Evolutionary conservation across 129 eudicot genomes (phyloP).

Genomic region (Cynara cardunculus): DNA sequence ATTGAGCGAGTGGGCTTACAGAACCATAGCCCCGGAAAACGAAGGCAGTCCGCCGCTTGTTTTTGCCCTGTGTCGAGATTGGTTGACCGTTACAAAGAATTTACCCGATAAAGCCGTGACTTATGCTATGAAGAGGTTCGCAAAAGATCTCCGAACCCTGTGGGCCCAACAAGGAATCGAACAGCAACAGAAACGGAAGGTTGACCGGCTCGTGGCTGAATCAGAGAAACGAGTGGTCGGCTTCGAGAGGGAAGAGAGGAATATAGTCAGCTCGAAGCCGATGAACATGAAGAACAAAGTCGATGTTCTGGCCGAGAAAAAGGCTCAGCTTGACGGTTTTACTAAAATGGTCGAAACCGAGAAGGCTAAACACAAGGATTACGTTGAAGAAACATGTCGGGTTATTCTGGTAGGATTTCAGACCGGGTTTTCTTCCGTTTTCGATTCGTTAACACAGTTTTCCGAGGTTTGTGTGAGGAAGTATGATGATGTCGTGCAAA

Average conservation of each 20-base stretch:
- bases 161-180: slow-evolving; percentile 54
- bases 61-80: slow-evolving; percentile 36
- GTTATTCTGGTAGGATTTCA: slow-evolving; percentile 36
- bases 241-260: slow-evolving; percentile 34
- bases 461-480: slow-evolving; percentile 38
- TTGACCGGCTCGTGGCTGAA: slow-evolving; percentile 42
- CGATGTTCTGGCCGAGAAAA: slow-evolving; percentile 32
- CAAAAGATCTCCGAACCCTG: slow-evolving; percentile 35
- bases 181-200: slow-evolving; percentile 42
- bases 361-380: slow-evolving; percentile 39
- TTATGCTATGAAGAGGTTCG: slow-evolving; percentile 39
- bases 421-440: slow-evolving; percentile 47
- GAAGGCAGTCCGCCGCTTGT: slow-evolving; percentile 29
- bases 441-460: slow-evolving; percentile 42
- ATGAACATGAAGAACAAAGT: slow-evolving; percentile 19
- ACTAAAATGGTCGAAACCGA: slow-evolving; percentile 33
- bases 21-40: slow-evolving; percentile 20
- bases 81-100: slow-evolving; percentile 33
- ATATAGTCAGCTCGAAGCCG: slow-evolving; percentile 14
- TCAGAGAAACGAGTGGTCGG: slow-evolving; percentile 24
- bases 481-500: slow-evolving; percentile 32
- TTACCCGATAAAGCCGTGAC: slow-evolving; percentile 38
- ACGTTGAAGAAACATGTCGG: slow-evolving; percentile 32
- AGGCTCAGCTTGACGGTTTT: slow-evolving; percentile 19
- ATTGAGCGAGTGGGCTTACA: slow-evolving; percentile 39